phyloP scores from a whole-genome alignment of 768 basidiomycete species.

The Mycena polygramma region DNA sequence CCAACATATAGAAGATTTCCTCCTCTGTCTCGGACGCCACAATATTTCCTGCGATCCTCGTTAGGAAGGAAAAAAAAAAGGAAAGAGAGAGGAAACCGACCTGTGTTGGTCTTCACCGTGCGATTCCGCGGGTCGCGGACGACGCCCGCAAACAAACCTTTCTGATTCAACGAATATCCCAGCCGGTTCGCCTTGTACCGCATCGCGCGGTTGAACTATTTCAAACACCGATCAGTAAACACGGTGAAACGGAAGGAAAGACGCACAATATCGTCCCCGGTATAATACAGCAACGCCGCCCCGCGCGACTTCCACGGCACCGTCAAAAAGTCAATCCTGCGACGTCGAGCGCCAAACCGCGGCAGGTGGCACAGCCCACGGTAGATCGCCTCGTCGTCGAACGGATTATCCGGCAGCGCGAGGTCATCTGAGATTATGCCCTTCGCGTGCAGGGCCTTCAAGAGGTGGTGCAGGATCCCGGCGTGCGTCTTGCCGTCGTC shows the following conservation, averaged over 20 bases:
- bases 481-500: conserved; percentile 81
- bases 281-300: conserved; percentile 93
- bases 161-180: conserved; percentile 91
- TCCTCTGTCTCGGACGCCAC: conserved; percentile 88
- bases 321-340: conserved; percentile 88
- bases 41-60: conserved; percentile 62
- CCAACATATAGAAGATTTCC: conserved; percentile 85
- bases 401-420: conserved; percentile 73
- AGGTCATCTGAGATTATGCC: conserved; percentile 88
- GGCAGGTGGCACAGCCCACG: conserved; percentile 83
- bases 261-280: conserved; percentile 92
- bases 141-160: conserved; percentile 81
- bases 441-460: conserved; percentile 65
- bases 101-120: conserved; percentile 70
- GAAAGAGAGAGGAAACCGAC: conserved; percentile 41
- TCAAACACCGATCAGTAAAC: no score
- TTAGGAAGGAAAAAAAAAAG: background rate
- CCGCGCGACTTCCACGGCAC: conserved; percentile 86
- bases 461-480: conserved; percentile 75
- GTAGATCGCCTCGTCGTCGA: conserved; percentile 81
- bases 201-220: conserved; percentile 91
- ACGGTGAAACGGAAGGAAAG: conserved; percentile 7
- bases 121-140: conserved; percentile 76
- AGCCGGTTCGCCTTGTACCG: conserved; percentile 84
- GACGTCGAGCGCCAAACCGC: conserved; percentile 56